Evolutionary conservation across 108 stramenopile species (phyloP), one percentile per base, ranked within the genome.

Genomic region (Nitzschia sp.): DNA sequence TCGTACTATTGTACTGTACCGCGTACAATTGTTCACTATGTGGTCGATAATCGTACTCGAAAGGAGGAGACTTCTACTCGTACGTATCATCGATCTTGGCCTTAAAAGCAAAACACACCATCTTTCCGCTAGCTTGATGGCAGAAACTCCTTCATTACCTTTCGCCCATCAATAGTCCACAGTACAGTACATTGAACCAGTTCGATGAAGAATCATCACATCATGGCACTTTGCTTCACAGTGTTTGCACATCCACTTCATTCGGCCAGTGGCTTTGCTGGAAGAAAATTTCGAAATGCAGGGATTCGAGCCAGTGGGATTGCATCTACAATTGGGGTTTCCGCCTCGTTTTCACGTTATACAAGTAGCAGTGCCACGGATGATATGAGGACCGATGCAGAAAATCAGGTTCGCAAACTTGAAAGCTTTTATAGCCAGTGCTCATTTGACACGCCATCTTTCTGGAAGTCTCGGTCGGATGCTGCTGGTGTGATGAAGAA

Each of bases 391-490:
- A 11, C 4, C 8, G 48, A 50, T 21, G 48, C 48, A 19, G 19
- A 50, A 19, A n/a, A 50, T 4, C 19, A 50, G 21, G 21, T 22
- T 50, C 19, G 19, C 5, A 11, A 50, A 22, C 48, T 50, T 21
- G 48, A 50, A 4, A 21, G 4, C 8, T 50, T 50, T 21, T 50
- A 50, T 21, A 22, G 21, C 5, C 13, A 16, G 19, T 16, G 13
- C 21, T 50, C 48, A 4, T 50, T 21, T n/a, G 48, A 50, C 8
- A 50, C 75, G 22, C 83, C 76, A 0, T 58, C 68, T 34, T 29
- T 88, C 31, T 68, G 78, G 71, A 68, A 59, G 30, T 58, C 73
- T 13, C 44, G 54, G 23, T 29, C 70, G 44, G 73, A 83, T 45
- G 71, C 61, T 26, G 23, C 74, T 2, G 53, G 56, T 3, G 48